Evolutionary conservation across 495 filamentous ascomycete species (phyloP).

Genomic region (Penicillium tannophilum): DNA sequence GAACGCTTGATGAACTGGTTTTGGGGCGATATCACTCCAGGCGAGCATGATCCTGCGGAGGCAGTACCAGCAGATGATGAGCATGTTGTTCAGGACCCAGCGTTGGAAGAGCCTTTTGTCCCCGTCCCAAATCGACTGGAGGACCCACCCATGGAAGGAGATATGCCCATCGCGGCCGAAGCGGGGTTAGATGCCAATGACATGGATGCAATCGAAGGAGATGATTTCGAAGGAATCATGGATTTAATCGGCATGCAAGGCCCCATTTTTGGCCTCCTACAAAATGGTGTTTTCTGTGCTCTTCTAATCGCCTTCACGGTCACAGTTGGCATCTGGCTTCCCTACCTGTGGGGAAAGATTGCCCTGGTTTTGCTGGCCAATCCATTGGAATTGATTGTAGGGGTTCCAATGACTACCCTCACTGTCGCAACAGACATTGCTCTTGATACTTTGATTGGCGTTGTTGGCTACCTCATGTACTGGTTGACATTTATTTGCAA

Average conservation of each 20-base stretch:
- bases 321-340: constrained; percentile 80
- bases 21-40: constrained; percentile 59
- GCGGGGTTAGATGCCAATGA: constrained; percentile 61
- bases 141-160: constrained; percentile 22
- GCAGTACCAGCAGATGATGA: constrained; percentile 53
- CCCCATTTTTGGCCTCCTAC: constrained; percentile 82
- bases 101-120: constrained; percentile 65
- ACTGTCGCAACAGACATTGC: constrained; percentile 72
- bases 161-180: constrained; percentile 39
- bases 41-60: constrained; percentile 35
- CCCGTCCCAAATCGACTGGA: constrained; percentile 45
- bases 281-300: constrained; percentile 92
- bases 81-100: constrained; percentile 57
- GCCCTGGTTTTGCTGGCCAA: constrained; percentile 78
- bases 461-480: constrained; percentile 58
- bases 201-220: constrained; percentile 68
- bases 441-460: constrained; percentile 61
- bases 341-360: constrained; percentile 87
- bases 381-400: constrained; percentile 66
- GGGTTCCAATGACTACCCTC: constrained; percentile 68
- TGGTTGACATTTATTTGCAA: constrained; percentile 49
- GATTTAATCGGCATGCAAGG: constrained; percentile 97
- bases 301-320: constrained; percentile 87
- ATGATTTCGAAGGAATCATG: constrained; percentile 97
- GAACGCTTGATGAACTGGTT: constrained; percentile 55